These are phyloP conservation scores for Nakazawaea anatomiae DNA, from an alignment of 805 yeast species.

Conservation along the genomic window DNA sequence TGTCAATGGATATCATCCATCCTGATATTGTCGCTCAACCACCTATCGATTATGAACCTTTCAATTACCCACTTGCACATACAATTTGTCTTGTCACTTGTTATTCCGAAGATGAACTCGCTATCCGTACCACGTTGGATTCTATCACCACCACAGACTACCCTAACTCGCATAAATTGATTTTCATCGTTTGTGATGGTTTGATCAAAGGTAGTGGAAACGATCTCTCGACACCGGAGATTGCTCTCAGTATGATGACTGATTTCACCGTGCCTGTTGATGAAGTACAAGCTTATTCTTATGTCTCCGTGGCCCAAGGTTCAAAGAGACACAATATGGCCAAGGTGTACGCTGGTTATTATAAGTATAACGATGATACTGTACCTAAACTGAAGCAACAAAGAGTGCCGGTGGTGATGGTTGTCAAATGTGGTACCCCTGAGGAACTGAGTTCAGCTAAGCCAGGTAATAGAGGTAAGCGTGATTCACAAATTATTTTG, in stretches of 20 bases:
- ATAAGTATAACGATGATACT: constrained; percentile 72
- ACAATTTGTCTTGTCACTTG: constrained; percentile 80
- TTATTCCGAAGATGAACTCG: constrained; percentile 87
- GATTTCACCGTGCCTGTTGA: constrained; percentile 67
- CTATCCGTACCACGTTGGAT: constrained; percentile 82
- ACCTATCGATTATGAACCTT: constrained; percentile 83
- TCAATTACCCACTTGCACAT: constrained; percentile 72
- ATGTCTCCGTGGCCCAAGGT: constrained; percentile 95
- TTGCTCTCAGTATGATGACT: constrained; percentile 81
- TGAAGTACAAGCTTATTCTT: constrained; percentile 75
- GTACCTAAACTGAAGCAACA: constrained; percentile 80
- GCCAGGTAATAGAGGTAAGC: constrained; percentile 95
- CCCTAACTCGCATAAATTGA: constrained; percentile 89
- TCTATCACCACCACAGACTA: constrained; percentile 93
- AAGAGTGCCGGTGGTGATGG: constrained; percentile 68
- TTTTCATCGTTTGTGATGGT: constrained; percentile 89
- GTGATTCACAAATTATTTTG: constrained; percentile 87
- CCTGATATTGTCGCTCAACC: constrained; percentile 89
- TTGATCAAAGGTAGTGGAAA: constrained; percentile 92
- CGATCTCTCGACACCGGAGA: constrained; percentile 82
- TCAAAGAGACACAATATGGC: constrained; percentile 96
- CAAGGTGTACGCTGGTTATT: constrained; percentile 90
- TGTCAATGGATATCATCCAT: constrained; percentile 56
- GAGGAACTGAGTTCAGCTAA: constrained; percentile 63
- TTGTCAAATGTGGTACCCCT: constrained; percentile 88